Base-by-base conservation (phyloP, 495 filamentous ascomycete genomes). In the Alectoria sarmentosa region DNA sequence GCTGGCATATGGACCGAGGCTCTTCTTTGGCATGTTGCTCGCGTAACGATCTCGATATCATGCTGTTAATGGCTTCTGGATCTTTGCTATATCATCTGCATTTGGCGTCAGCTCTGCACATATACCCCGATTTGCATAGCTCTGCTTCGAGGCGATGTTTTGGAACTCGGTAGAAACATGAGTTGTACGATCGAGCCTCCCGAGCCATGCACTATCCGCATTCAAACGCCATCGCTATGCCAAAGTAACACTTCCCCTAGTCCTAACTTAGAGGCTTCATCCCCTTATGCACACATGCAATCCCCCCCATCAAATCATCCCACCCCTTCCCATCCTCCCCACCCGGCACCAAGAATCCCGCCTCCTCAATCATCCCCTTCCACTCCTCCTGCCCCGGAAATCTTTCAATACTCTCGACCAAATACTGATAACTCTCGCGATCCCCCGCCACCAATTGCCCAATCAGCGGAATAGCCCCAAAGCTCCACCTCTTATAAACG, bases 401-500 rank as follows among this genome's bases (percentile, higher is more conserved):
- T 48, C 82, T 78, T 79, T 96, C 92, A 77, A 98, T 98, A 76
- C 91, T 96, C 83, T 98, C 94, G 34, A 98, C 95, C 42, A 98
- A 77, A 78, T 98, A 98, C 83, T 98, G 95, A 75, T 98, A 98
- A 72, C 91, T 96, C 69, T 91, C 92, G 59, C 94, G 81, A 73
- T 98, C 94, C 4, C 89, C 93, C 5, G 94, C 95, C 38, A 98
- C 92, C 67, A 98, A 68, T 78, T 98, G 92, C 23, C 94, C 94
- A 73, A 98, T 96, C 55, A 98, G 70, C 3, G 94, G 94, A 67
- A 98, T 98, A 21, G 91, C 90, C 58, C 85, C 81, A 76, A 98
- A 98, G 68, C 91, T 96, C 90, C 96, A 98, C 62, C 90, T 79
- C 81, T 96, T 95, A 77, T 98, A 98, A 4, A 93, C 73, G n/a